A percentile compares a stretch with the other conserved stretches of the same genome.
Conservation (phyloP, 345 rosid species). For the Nasturtium officinale region DNA sequence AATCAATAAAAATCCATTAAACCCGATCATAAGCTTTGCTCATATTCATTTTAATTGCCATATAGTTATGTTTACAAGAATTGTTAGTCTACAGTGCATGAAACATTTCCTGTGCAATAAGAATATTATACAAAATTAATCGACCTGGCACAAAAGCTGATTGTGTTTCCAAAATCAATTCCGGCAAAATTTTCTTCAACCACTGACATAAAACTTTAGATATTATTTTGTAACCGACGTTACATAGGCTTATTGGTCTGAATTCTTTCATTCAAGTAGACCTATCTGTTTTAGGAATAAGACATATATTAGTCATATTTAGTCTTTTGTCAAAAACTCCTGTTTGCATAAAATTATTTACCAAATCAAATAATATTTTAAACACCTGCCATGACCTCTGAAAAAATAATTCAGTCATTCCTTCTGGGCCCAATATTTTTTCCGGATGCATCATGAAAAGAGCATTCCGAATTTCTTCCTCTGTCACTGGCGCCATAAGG, state of each 20-base stretch:
- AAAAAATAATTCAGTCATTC: background rate
- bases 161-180: background rate
- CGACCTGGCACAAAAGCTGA: background rate
- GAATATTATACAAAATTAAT: too few species aligned
- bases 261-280: background rate
- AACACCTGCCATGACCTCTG: background rate
- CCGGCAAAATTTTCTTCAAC: background rate
- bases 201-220: background rate
- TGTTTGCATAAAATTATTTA: background rate
- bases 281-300: background rate
- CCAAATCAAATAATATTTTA: background rate
- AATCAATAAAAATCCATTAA: background rate
- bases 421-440: background rate
- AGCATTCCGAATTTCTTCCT: too few species aligned
- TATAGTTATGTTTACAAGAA: too few species aligned
- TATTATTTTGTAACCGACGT: background rate
- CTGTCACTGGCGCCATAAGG: background rate
- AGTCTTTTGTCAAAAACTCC: background rate
- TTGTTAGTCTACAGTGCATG: too few species aligned
- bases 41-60: background rate
- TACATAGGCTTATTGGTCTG: background rate
- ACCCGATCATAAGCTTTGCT: background rate
- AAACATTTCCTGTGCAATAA: background rate
- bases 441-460: background rate
- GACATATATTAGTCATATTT: background rate